These are phyloP conservation scores for Talaromyces marneffei DNA, from an alignment of 2,329 filamentous ascomycete species.

Conservation along the genomic window DNA sequence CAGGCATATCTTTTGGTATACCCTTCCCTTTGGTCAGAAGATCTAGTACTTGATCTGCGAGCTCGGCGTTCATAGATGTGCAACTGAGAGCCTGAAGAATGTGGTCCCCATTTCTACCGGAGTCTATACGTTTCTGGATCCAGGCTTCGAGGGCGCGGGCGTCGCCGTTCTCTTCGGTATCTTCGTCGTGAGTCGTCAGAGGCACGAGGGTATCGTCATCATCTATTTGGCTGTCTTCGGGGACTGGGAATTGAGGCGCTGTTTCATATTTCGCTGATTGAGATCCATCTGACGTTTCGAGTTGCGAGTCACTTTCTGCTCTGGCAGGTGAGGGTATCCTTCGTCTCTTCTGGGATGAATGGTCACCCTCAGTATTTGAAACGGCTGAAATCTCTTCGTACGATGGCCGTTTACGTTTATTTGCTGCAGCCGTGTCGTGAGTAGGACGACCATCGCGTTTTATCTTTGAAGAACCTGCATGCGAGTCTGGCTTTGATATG, in stretches of 20 bases:
- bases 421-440: not conserved
- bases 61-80: constrained; percentile 36
- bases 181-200: constrained; percentile 15
- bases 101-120: constrained; percentile 27
- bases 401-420: constrained; percentile 11
- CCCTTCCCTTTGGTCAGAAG: constrained; percentile 26
- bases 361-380: not conserved
- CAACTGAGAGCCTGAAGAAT: constrained; percentile 32
- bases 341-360: constrained; percentile 6
- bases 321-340: not conserved
- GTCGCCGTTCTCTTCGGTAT: constrained; percentile 3
- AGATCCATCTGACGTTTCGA: constrained; percentile 1
- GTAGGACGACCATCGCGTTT: not conserved
- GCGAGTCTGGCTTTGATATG: not conserved
- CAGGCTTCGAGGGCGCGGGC: constrained; percentile 24
- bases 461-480: not conserved
- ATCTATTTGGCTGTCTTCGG: constrained; percentile 3
- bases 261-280: constrained; percentile 19
- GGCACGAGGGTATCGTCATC: not conserved
- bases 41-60: constrained; percentile 34
- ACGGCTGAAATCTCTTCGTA: not conserved
- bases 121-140: constrained; percentile 32
- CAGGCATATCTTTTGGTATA: constrained; percentile 37
- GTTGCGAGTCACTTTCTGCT: not conserved
- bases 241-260: constrained; percentile 15